These are phyloP conservation scores for Fusarium acutatum DNA, from an alignment of 2,329 filamentous ascomycete species.

Conservation along the genomic window DNA sequence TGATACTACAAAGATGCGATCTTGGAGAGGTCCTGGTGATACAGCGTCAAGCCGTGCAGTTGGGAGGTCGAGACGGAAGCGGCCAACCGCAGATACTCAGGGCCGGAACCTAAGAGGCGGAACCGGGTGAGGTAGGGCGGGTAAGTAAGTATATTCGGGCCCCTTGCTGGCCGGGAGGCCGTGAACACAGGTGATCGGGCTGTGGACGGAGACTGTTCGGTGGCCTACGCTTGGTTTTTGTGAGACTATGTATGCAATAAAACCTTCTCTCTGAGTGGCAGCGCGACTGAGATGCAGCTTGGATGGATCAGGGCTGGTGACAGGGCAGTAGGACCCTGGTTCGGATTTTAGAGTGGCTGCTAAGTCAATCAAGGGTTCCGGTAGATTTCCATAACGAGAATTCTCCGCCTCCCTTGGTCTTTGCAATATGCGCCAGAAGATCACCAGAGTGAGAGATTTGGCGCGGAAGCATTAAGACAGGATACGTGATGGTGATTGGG, in stretches of 20 bases:
- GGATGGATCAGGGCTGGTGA: slow-evolving; percentile 52
- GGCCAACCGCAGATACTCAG: slow-evolving; percentile 56
- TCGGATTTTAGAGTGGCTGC: slow-evolving; percentile 49
- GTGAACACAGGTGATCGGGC: slow-evolving; percentile 43
- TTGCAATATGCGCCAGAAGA: slow-evolving; percentile 29
- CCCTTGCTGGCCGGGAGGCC: slow-evolving; percentile 40
- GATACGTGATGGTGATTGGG: slow-evolving; percentile 32
- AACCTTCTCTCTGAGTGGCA: slow-evolving; percentile 44
- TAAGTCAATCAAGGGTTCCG: slow-evolving; percentile 47
- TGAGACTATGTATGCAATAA: slow-evolving; percentile 55
- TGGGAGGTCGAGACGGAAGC: slow-evolving; percentile 54
- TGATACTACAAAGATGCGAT: slow-evolving; percentile 59
- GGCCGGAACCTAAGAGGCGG: slow-evolving; percentile 45
- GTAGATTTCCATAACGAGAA: slow-evolving; percentile 47
- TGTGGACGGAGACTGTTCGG: slow-evolving; percentile 47
- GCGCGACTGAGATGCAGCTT: slow-evolving; percentile 54
- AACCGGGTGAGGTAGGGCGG: slow-evolving; percentile 36
- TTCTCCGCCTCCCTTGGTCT: slow-evolving; percentile 48
- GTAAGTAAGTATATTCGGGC: slow-evolving; percentile 40
- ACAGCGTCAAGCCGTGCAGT: slow-evolving; percentile 60
- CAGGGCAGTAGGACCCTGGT: slow-evolving; percentile 49
- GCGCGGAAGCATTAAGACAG: slow-evolving; percentile 42
- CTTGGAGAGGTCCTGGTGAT: slow-evolving; percentile 55
- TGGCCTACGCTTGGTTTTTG: slow-evolving; percentile 58
- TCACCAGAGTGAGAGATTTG: slow-evolving; percentile 34